Evolutionary conservation across 2,329 filamentous ascomycete genomes (phyloP), one percentile per base, ranked within the genome.

Genomic region (Sporothrix globosa): DNA sequence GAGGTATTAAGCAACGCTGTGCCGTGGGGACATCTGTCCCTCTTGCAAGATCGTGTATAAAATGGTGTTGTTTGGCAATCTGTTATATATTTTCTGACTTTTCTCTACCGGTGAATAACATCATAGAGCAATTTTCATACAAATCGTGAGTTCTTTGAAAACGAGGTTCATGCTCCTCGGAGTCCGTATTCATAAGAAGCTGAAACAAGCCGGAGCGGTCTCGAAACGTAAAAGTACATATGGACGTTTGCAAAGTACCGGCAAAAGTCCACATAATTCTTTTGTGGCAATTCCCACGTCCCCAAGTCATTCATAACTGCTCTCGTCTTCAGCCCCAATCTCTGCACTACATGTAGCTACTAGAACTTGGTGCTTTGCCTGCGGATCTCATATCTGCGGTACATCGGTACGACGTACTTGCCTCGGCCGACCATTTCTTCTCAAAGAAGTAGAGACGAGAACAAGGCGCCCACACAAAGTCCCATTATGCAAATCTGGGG

Each of bases 391-490:
- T 24, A 50, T 34, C 34, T 24, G 61, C 17, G 19, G 61, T 19
- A 27, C 46, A 65, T 65, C 61, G 41, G 34, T 4, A 34, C 4
- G 34, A 34, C 14, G 27, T 50, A 21, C 39, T 61, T 44, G n/a
- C 58, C 21, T 44, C 60, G 50, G 34, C 30, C 14, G 44, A 65
- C 44, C 61, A 63, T 24, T 46, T 14, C 41, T n/a, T 34, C 61
- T n/a, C 61, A 65, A 65, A 65, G 24, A 17, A 39, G 46, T 44
- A 65, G 60, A 30, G 21, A 14, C 19, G n/a, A 58, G n/a, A n/a
- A 46, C 11, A 61, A 61, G 39, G 21, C 14, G 21, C 27, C 53
- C 6, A n/a, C 61, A 27, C 24, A 21, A 10, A 30, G 24, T 27
- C 41, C 27, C 53, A 53, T 50, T 48, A 21, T 61, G n/a, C 24